Evolutionary conservation across 2,329 filamentous ascomycete genomes (phyloP).

Genomic region (Claviceps fusiformis): DNA sequence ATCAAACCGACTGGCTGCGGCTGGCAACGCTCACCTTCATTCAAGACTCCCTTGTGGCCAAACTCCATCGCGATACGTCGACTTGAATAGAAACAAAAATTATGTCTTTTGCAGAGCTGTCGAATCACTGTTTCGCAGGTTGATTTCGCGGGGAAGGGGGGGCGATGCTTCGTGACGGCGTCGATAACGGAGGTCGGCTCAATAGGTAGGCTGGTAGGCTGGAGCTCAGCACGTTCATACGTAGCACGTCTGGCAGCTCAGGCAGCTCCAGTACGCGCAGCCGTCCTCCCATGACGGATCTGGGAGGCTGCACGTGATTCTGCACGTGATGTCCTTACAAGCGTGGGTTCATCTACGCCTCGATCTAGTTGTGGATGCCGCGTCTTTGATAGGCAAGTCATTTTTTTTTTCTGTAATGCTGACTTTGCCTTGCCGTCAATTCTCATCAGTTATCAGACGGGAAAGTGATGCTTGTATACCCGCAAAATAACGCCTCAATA

Average conservation of each 20-base stretch:
- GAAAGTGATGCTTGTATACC: no score
- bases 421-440: no score
- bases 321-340: background rate
- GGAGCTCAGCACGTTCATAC: conserved; percentile 20
- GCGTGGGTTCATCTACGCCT: background rate
- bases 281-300: conserved; percentile 12
- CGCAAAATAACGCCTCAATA: no score
- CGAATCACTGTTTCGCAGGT: background rate
- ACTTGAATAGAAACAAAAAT: background rate
- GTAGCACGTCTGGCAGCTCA: conserved; percentile 22
- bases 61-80: conserved; percentile 41
- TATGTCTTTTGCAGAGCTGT: background rate
- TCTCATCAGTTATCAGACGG: no score
- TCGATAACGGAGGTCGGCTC: conserved; percentile 10
- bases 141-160: background rate
- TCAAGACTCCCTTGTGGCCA: conserved; percentile 46
- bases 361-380: background rate
- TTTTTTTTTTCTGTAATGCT: no score
- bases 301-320: background rate
- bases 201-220: conserved; percentile 18
- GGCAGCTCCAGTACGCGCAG: conserved; percentile 31
- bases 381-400: background rate
- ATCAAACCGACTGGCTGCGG: background rate
- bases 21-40: conserved; percentile 37
- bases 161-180: conserved; percentile 10